Percentiles rank a stretch among this genome's conserved stretches.
Evolutionary conservation across 1,139 yeast genomes (phyloP).

Genomic region (Tardiomyces digboiensis): DNA sequence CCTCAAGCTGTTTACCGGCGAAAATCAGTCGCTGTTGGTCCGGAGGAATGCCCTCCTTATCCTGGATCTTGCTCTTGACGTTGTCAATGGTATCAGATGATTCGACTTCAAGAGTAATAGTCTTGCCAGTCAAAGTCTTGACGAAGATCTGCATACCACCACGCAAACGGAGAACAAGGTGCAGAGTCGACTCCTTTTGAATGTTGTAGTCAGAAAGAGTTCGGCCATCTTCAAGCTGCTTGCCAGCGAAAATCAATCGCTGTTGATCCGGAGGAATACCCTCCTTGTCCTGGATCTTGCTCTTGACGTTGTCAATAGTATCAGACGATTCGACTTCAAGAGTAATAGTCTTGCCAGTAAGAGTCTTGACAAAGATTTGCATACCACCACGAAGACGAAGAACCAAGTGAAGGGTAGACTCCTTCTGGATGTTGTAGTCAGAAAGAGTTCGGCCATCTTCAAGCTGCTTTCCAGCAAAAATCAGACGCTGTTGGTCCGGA

Average conservation of each 20-base stretch:
- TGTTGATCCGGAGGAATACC: constrained; percentile 89
- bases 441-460: constrained; percentile 85
- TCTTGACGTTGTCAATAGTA: constrained; percentile 79
- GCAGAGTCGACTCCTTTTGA: constrained; percentile 79
- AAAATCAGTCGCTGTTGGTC: constrained; percentile 99
- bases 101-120: constrained; percentile 98
- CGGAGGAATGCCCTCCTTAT: constrained; percentile 98
- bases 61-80: constrained; percentile 99
- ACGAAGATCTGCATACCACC: constrained; percentile 99
- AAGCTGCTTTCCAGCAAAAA: constrained; percentile 82
- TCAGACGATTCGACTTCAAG: constrained; percentile 81
- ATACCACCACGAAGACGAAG: constrained; percentile 86
- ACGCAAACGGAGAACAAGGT: constrained; percentile 74
- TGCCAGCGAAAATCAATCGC: constrained; percentile 80
- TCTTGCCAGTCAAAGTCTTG: constrained; percentile 98
- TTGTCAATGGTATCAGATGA: constrained; percentile 99
- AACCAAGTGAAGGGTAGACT: constrained; percentile 78
- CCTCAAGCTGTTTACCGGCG: constrained; percentile 92
- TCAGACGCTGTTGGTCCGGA: constrained; percentile 83
- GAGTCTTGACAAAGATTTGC: constrained; percentile 75
- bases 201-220: constrained; percentile 81
- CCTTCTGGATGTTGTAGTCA: constrained; percentile 81
- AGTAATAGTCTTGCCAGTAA: constrained; percentile 83
- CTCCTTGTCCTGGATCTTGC: constrained; percentile 83
- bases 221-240: constrained; percentile 82